Base-by-base conservation (phyloP, 2,329 filamentous ascomycete genomes). In the Pseudogymnoascus sp. region DNA sequence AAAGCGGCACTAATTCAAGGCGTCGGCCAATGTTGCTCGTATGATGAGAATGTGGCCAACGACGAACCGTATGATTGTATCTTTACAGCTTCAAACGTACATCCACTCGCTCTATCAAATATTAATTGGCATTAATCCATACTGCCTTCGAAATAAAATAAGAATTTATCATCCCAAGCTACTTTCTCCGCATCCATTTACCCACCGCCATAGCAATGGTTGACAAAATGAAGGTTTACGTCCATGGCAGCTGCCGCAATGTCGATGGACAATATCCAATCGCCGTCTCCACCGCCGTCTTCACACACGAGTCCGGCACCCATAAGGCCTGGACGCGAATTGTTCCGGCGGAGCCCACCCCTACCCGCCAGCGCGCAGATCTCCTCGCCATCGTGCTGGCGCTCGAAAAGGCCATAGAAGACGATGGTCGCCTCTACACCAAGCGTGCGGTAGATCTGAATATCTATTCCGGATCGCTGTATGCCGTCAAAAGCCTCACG, bases 261-360 rank as follows among this genome's bases (percentile, higher is more conserved):
- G 8, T 35, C n/a, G 50, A 56, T 21, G 50, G 50, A 14, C 50
- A 56, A 21, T 19, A 56, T 10, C 50, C 50, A 3, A 10, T 56
- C 16, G 50, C 50, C 10, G 50, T 56, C 10, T 56, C 50, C 29
- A 56, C n/a, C 1, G 50, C 50, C n/a, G 50, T 56, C 29, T 56
- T 56, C 11, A 33, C 16, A 14, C 50, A 56, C 26, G 50, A 56
- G 29, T 56, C 50, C 1, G 50, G 50, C 29, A 56, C 29, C 29
- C 50, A 56, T 16, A 56, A 56, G 11, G 50, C 50, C n/a, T 56
- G 50, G 50, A 56, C 50, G 6, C 50, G 50, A 35, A 56, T 56
- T 3, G 50, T 56, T 3, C 50, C 50, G 2, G 29, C 50, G 10
- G n/a, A 56, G 1, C 50, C 50, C 16, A 56, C 50, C 5, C 50